phyloP scores from a whole-genome alignment of 805 yeast genomes.

The Candida qinlingensis region DNA sequence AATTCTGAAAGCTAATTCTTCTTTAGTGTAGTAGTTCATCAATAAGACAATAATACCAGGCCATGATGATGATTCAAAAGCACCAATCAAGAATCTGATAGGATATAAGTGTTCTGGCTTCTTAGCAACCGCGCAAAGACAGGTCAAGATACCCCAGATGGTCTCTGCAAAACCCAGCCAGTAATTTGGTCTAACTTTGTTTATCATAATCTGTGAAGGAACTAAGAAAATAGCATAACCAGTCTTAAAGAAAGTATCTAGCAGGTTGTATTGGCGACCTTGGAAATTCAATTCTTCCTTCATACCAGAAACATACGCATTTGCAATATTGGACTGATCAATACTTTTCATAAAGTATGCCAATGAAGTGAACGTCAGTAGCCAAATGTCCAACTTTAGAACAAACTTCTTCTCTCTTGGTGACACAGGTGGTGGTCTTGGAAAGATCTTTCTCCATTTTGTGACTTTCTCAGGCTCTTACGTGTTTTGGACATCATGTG shows the following conservation, averaged over 20 bases:
- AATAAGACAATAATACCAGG: constrained; percentile 36
- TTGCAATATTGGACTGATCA: constrained; percentile 47
- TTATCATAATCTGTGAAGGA: constrained; percentile 59
- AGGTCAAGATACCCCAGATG: constrained; percentile 65
- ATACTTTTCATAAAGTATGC: constrained; percentile 34
- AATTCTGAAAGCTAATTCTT: constrained; percentile 31
- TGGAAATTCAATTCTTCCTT: constrained; percentile 30
- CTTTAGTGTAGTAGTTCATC: constrained; percentile 31
- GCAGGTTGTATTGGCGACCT: constrained; percentile 15
- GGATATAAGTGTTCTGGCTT: constrained; percentile 38
- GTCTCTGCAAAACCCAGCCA: constrained; percentile 50
- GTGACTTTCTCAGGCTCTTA: neutral
- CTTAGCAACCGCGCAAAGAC: constrained; percentile 42
- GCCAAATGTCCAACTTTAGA: constrained; percentile 10
- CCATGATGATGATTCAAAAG: constrained; percentile 59
- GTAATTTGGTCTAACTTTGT: constrained; percentile 46
- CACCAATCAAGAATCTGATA: constrained; percentile 60
- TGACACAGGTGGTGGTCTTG: constrained; percentile 3
- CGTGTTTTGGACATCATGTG: too few species aligned
- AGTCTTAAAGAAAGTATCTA: constrained; percentile 54
- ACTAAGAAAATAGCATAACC: constrained; percentile 61
- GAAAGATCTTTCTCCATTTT: constrained; percentile 2
- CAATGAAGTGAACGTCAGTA: constrained; percentile 4
- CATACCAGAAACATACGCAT: constrained; percentile 53
- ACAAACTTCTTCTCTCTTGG: constrained; percentile 8